These are phyloP conservation scores for Annulohypoxylon truncatum DNA, from an alignment of 2,329 filamentous ascomycete species.

Conservation along the genomic window DNA sequence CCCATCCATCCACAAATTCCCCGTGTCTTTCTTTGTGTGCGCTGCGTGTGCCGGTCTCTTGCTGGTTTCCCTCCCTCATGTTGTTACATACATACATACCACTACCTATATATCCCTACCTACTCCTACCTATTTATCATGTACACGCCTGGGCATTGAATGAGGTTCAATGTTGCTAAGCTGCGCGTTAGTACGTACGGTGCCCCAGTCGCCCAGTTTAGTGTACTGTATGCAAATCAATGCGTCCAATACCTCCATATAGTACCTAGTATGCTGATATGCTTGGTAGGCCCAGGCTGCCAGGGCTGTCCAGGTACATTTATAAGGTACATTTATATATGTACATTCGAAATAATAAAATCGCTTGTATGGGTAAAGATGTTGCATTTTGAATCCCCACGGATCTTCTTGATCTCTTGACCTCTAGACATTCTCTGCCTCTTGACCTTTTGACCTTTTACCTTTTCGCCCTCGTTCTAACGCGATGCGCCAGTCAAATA, in stretches of 20 bases:
- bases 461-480: conserved; percentile 21
- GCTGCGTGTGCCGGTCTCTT: not conserved
- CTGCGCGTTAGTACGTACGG: not conserved
- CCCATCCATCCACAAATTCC: conserved; percentile 25
- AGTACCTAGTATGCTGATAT: not conserved
- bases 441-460: conserved; percentile 7
- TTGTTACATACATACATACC: conserved; percentile 13
- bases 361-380: conserved; percentile 13
- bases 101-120: not conserved
- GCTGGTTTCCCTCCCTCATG: not conserved
- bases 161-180: not conserved
- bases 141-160: not conserved
- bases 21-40: conserved; percentile 26
- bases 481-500: conserved; percentile 30
- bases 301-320: not conserved
- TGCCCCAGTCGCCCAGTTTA: not conserved
- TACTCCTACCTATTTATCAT: not conserved
- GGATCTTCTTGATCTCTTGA: conserved; percentile 15
- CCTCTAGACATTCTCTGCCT: no score
- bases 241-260: no score
- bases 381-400: conserved; percentile 36
- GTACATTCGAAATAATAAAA: conserved; percentile 1
- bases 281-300: not conserved
- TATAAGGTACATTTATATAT: no score
- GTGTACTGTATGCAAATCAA: conserved; percentile 5